Conservation (phyloP, 305 asterid species). For the Solanum aculeatissimum region DNA sequence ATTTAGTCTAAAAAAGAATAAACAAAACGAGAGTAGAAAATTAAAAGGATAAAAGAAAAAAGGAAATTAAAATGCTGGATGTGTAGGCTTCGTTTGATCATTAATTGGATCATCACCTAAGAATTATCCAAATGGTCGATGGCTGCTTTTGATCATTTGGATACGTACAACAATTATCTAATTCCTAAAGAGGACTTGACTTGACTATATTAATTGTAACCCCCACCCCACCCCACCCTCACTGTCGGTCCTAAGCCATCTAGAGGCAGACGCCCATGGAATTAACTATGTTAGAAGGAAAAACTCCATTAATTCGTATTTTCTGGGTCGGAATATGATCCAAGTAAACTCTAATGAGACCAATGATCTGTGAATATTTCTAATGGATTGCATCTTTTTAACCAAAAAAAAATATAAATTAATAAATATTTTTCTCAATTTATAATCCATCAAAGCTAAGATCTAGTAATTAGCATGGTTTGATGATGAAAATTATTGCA, state of each 20-base stretch:
- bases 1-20: no score
- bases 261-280: no score
- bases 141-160: not conserved
- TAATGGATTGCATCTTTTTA: no score
- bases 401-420: not conserved
- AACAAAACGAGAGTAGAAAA: not conserved
- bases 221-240: no score
- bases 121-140: not conserved
- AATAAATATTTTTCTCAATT: not conserved
- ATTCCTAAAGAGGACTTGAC: not conserved
- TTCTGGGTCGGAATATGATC: no score
- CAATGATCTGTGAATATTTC: no score
- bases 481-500: not conserved
- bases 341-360: no score
- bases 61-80: not conserved
- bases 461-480: not conserved
- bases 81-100: not conserved
- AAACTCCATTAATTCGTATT: no score
- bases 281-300: no score
- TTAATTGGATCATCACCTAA: not conserved
- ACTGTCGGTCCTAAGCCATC: no score
- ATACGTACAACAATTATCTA: not conserved
- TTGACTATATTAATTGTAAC: not conserved
- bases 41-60: not conserved
- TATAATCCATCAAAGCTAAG: not conserved